These are phyloP conservation scores for Amanita exitialis DNA, from an alignment of 768 basidiomycete species.

Conservation along the genomic window DNA sequence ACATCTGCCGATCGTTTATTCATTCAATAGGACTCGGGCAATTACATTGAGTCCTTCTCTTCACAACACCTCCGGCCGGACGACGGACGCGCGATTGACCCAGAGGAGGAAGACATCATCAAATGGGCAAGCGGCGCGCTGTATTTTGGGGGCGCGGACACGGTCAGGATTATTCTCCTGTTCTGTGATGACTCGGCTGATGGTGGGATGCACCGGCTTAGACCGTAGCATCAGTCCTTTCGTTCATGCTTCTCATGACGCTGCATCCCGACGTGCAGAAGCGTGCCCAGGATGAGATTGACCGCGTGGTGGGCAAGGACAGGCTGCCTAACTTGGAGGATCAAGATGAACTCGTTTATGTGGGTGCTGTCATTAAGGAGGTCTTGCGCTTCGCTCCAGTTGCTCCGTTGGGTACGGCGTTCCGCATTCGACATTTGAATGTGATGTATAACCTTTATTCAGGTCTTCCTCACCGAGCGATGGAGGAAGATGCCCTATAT, in stretches of 20 bases:
- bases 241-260: slow-evolving; percentile 29
- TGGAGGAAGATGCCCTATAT: slow-evolving; percentile 11
- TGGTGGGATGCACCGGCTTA: slow-evolving; percentile 5
- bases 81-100: slow-evolving; percentile 13
- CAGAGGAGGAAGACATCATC: slow-evolving; percentile 17
- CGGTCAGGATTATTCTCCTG: slow-evolving; percentile 13
- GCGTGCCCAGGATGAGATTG: slow-evolving; percentile 24
- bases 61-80: slow-evolving; percentile 10
- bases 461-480: slow-evolving; percentile 11
- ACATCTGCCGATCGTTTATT: not conserved
- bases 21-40: not conserved
- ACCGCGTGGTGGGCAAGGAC: slow-evolving; percentile 15
- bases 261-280: slow-evolving; percentile 26
- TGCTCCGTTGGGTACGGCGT: slow-evolving; percentile 11
- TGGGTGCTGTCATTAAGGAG: slow-evolving; percentile 11
- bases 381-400: slow-evolving; percentile 11
- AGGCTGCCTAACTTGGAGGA: slow-evolving; percentile 17
- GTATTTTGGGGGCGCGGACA: slow-evolving; percentile 29
- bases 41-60: slow-evolving; percentile 1
- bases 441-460: not conserved
- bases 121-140: slow-evolving; percentile 20
- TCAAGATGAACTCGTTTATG: slow-evolving; percentile 13
- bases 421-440: not conserved
- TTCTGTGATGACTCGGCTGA: not conserved
- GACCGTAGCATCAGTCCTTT: slow-evolving; percentile 24